Evolutionary conservation across 768 basidiomycete species (phyloP), one percentile per base, ranked within the genome.

Genomic region (Boletellus emodensis): DNA sequence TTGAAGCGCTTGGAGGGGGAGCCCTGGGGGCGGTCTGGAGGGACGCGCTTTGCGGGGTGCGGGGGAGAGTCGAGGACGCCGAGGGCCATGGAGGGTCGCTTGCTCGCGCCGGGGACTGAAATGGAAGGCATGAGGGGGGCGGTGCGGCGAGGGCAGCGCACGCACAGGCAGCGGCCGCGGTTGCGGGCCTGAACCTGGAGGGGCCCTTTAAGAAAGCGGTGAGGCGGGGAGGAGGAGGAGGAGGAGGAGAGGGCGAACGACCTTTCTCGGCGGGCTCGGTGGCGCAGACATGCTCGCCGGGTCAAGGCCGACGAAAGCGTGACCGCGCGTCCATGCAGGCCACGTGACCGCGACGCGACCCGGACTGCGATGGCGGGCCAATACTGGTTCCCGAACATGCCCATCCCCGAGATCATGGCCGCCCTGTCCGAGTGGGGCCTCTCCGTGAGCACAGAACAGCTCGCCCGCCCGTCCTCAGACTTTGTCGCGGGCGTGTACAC

Each of bases 401-500:
- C 77, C 36, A 71, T 75, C 28, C 60, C 74, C 17, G 87, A 90
- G 48, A 84, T 90, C 30, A 77, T 85, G 35, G 68, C 74, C 44
- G 75, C 84, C 3, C 77, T 92, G 22, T 71, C 76, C 6, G 81
- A 78, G 20, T 90, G 88, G 85, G 84, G 82, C 2, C 72, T 90
- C 28, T 71, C 78, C 8, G 75, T 89, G 32, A 82, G 76, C 56
- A 75, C 76, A 40, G 83, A 87, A 45, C 85, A 90, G 55, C 81
- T 92, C 38, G 62, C 75, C 38, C 75, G 76, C 15, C 90, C 90
- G 1, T 80, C 80, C 1, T 60, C 82, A 1, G 86, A 90, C 38
- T 87, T 89, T 56, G 85, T 90, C 28, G 75, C 83, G 34, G 73
- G 71, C 45, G 78, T 90, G 17, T 91, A 86, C 68, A 75, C 72